A percentile compares a stretch with the other conserved stretches of the same genome.
Evolutionary conservation across 1,139 yeast genomes (phyloP).

Genomic region (Yamadazyma diospyri): DNA sequence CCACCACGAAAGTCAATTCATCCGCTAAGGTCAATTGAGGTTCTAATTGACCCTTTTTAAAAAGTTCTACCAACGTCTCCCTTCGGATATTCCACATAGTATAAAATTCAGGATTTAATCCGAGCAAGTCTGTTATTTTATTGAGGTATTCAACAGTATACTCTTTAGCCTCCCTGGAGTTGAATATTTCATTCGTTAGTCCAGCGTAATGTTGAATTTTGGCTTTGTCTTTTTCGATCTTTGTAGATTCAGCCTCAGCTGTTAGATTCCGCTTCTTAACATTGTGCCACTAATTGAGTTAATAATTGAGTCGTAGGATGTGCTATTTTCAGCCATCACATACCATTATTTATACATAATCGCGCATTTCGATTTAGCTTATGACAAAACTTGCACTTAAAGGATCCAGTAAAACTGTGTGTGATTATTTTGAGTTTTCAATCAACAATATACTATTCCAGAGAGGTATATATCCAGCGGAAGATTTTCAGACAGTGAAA

Average conservation of each 20-base stretch:
- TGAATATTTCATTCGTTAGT: conserved; percentile 43
- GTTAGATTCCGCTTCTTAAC: conserved; percentile 58
- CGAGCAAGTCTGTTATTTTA: conserved; percentile 49
- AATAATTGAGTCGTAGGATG: too few species aligned
- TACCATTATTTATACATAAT: conserved; percentile 5
- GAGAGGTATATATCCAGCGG: conserved; percentile 86
- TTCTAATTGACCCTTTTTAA: conserved; percentile 17
- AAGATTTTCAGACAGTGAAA: conserved; percentile 74
- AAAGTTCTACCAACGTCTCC: conserved; percentile 50
- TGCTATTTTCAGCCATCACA: conserved; percentile 1
- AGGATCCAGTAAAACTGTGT: conserved; percentile 74
- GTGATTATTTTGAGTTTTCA: conserved; percentile 82
- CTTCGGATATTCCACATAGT: conserved; percentile 90
- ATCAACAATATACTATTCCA: conserved; percentile 82
- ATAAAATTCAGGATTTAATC: conserved; percentile 80
- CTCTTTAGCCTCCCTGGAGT: conserved; percentile 24
- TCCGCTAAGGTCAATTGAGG: conserved; percentile 40
- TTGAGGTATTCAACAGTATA: conserved; percentile 44
- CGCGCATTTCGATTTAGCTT: not conserved
- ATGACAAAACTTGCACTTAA: conserved; percentile 53
- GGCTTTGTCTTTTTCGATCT: conserved; percentile 49
- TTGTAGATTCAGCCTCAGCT: conserved; percentile 53
- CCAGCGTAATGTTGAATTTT: conserved; percentile 54
- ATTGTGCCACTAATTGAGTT: conserved; percentile 55
- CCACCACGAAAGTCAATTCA: conserved; percentile 63